phyloP scores from a whole-genome alignment of 495 filamentous ascomycete genomes.

The Penicillium turbatum region DNA sequence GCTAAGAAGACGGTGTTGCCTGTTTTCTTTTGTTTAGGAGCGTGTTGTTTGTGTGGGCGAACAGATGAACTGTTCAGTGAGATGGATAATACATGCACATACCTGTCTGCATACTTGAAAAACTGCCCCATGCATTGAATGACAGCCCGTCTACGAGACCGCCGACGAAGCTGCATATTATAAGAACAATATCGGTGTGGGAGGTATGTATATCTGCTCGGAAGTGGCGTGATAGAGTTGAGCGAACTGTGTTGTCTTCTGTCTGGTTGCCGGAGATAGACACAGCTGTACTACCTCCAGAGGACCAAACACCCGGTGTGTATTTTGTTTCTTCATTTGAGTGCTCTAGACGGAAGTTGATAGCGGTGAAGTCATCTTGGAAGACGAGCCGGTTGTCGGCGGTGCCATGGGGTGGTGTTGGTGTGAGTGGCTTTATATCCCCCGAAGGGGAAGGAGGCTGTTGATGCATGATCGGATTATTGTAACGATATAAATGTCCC shows the following conservation, averaged over 20 bases:
- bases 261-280: slow-evolving; percentile 20
- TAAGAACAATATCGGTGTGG: slow-evolving; percentile 32
- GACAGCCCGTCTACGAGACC: slow-evolving; percentile 39
- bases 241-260: slow-evolving; percentile 13
- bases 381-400: not conserved
- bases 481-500: not conserved
- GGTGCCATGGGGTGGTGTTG: not conserved
- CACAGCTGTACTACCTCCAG: slow-evolving; percentile 24
- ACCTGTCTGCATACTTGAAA: slow-evolving; percentile 56
- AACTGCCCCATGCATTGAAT: slow-evolving; percentile 51
- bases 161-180: slow-evolving; percentile 37
- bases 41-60: no score
- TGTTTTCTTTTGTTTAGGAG: slow-evolving; percentile 10
- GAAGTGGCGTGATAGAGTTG: slow-evolving; percentile 12
- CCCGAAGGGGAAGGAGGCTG: not conserved
- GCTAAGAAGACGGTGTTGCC: slow-evolving; percentile 42
- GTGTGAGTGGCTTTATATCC: not conserved
- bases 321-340: slow-evolving; percentile 20
- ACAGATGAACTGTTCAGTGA: no score
- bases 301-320: slow-evolving; percentile 19
- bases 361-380: not conserved
- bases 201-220: slow-evolving; percentile 18
- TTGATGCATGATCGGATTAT: not conserved
- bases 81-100: slow-evolving; percentile 22
- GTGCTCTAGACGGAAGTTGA: not conserved